phyloP scores from a whole-genome alignment of 2,329 filamentous ascomycete species.

The Mycogone perniciosa region DNA sequence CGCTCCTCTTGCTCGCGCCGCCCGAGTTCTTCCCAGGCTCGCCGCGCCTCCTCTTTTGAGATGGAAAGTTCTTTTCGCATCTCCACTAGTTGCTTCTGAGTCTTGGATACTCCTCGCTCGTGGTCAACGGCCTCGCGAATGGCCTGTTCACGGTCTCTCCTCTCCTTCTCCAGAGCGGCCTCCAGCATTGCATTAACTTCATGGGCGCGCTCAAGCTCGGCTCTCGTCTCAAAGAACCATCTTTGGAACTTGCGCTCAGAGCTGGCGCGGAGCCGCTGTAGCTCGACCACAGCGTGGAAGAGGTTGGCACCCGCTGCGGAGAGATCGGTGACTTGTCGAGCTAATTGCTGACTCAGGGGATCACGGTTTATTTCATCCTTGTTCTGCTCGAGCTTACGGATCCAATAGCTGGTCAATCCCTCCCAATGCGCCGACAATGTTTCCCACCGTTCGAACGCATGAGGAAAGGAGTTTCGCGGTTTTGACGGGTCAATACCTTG shows the following conservation, averaged over 20 bases:
- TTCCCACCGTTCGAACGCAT: constrained; percentile 97
- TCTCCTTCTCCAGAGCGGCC: constrained; percentile 65
- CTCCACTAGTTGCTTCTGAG: constrained; percentile 75
- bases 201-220: constrained; percentile 77
- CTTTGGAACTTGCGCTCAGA: constrained; percentile 97
- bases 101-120: constrained; percentile 65
- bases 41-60: constrained; percentile 88
- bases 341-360: constrained; percentile 79
- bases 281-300: constrained; percentile 94
- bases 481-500: constrained; percentile 25
- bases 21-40: constrained; percentile 96
- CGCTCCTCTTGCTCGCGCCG: constrained; percentile 89
- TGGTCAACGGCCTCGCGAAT: constrained; percentile 59
- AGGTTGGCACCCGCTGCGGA: constrained; percentile 94
- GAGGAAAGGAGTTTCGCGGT: constrained; percentile 72
- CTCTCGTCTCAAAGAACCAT: constrained; percentile 94
- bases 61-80: constrained; percentile 91
- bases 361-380: constrained; percentile 77
- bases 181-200: constrained; percentile 81
- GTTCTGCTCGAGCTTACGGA: constrained; percentile 85
- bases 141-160: constrained; percentile 61
- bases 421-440: constrained; percentile 97
- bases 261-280: constrained; percentile 87
- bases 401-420: constrained; percentile 95
- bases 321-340: constrained; percentile 92